phyloP scores from a whole-genome alignment of 2,329 filamentous ascomycete genomes.

The Fusarium solani-melongenae region DNA sequence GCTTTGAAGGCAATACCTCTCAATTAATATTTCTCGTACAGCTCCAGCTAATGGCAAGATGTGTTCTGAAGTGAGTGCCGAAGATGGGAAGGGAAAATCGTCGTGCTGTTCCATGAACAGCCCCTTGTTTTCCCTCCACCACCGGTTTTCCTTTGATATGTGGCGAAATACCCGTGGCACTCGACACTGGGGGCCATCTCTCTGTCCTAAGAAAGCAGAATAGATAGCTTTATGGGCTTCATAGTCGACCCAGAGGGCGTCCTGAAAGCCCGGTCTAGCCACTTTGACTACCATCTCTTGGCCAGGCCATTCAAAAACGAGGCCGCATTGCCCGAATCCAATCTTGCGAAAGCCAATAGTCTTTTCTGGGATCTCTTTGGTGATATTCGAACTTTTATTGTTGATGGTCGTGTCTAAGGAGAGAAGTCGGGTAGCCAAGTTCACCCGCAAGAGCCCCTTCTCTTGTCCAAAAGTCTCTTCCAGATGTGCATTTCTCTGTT shows the following conservation, averaged over 20 bases:
- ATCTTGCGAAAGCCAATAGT: constrained; percentile 30
- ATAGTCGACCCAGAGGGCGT: constrained; percentile 35
- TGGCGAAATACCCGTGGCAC: background rate
- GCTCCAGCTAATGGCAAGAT: constrained; percentile 40
- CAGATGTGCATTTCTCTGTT: background rate
- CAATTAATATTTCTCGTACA: constrained; percentile 35
- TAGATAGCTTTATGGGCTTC: constrained; percentile 29
- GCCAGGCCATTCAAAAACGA: constrained; percentile 36
- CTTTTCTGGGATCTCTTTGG: background rate
- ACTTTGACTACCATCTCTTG: constrained; percentile 35
- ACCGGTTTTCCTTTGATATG: background rate
- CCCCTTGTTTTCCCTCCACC: constrained; percentile 1
- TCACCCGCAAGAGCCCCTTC: background rate
- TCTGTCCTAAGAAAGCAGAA: constrained; percentile 15
- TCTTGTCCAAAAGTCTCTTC: background rate
- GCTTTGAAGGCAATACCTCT: constrained; percentile 22
- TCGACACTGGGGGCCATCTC: background rate
- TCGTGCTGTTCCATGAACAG: background rate
- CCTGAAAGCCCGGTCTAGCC: constrained; percentile 28
- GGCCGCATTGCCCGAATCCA: constrained; percentile 44
- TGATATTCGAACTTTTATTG: background rate
- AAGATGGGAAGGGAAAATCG: constrained; percentile 30
- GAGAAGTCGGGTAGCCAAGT: background rate
- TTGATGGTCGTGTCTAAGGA: background rate
- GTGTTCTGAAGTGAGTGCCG: constrained; percentile 35